phyloP scores from a whole-genome alignment of 2,329 filamentous ascomycete genomes.

The Fusarium transvaalense region DNA sequence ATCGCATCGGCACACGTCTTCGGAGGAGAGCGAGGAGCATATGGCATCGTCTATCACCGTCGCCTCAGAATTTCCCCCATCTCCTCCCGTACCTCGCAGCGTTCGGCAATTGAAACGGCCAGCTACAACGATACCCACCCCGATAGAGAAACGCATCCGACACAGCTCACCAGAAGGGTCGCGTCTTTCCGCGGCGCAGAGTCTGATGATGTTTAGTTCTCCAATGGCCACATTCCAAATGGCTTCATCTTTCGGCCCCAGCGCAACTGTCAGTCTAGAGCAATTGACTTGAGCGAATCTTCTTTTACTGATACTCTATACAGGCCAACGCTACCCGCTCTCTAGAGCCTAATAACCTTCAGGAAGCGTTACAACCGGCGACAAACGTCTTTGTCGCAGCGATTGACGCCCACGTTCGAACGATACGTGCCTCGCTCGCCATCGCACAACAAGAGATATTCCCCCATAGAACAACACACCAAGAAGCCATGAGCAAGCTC shows the following conservation, averaged over 20 bases:
- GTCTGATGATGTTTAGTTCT: slow-evolving; percentile 49
- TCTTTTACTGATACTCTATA: not conserved
- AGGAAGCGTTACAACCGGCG: slow-evolving; percentile 44
- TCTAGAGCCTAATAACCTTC: slow-evolving; percentile 38
- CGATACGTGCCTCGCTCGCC: slow-evolving; percentile 42
- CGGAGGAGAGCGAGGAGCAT: slow-evolving; percentile 45
- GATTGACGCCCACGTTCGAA: slow-evolving; percentile 43
- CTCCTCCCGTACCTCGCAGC: slow-evolving; percentile 43
- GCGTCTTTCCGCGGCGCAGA: slow-evolving; percentile 48
- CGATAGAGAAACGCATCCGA: slow-evolving; percentile 44
- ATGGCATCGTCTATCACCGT: slow-evolving; percentile 48
- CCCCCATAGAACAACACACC: slow-evolving; percentile 47
- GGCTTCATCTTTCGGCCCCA: slow-evolving; percentile 38
- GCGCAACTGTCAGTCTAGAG: slow-evolving; percentile 32
- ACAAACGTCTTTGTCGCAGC: slow-evolving; percentile 37
- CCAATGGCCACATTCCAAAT: slow-evolving; percentile 50
- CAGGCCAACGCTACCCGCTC: slow-evolving; percentile 39
- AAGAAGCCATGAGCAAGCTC: slow-evolving; percentile 43
- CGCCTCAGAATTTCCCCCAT: slow-evolving; percentile 45
- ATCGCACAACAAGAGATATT: slow-evolving; percentile 46
- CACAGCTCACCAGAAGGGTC: slow-evolving; percentile 47
- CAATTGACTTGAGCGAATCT: not conserved
- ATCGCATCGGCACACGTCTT: slow-evolving; percentile 39
- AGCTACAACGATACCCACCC: slow-evolving; percentile 33
- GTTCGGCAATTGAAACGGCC: slow-evolving; percentile 44